Base-by-base conservation (phyloP, 2,329 filamentous ascomycete genomes). In the Aspergillus tanneri region DNA sequence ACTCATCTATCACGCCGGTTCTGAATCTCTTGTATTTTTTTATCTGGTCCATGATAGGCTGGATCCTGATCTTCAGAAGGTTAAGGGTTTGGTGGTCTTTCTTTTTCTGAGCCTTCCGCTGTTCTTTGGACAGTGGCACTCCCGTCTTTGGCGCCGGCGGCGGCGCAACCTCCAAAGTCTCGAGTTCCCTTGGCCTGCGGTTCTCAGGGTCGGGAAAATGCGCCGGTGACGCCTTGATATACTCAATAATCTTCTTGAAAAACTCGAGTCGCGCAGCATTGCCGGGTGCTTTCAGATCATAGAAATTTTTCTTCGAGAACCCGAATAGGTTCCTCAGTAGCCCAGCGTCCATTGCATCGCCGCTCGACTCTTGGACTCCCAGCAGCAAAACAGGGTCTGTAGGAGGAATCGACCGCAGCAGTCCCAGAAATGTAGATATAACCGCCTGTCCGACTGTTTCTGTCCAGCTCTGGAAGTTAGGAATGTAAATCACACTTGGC, bases 31-130 rank as follows among this genome's bases (percentile, higher is more conserved):
- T 88, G 72, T 96, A 95, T 65, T 87, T 90, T 68, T 95, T 93
- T 65, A 99, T 89, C 70, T 96, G 90, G 58, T 99, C 92, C 90
- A 99, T 96, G 58, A 97, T 89, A 2, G 89, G 90, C 68, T 96
- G 91, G 46, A 99, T 83, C 44, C 86, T 78, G 30, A 95, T 84
- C 74, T 97, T 99, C 56, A 99, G 76, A 49, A 86, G 76, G 66
- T 97, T 96, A 45, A 97, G 78, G 9, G 86, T 82, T 55, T 92
- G 84, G 40, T 89, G 85, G 63, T 99, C 95, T 53, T 83, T 82
- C 69, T 90, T 87, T 70, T 87, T 87, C 66, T 92, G 84, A 2
- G 81, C 82, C 65, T 90, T 90, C 50, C 88, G 79, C 62, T 96
- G 88, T 46, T 87, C 87, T 65, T 90, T 91, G 22, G 84, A 87